A percentile compares a stretch with the other conserved stretches of the same genome.
Conservation (phyloP, 768 basidiomycete species). For the Tephrocybe rancida region DNA sequence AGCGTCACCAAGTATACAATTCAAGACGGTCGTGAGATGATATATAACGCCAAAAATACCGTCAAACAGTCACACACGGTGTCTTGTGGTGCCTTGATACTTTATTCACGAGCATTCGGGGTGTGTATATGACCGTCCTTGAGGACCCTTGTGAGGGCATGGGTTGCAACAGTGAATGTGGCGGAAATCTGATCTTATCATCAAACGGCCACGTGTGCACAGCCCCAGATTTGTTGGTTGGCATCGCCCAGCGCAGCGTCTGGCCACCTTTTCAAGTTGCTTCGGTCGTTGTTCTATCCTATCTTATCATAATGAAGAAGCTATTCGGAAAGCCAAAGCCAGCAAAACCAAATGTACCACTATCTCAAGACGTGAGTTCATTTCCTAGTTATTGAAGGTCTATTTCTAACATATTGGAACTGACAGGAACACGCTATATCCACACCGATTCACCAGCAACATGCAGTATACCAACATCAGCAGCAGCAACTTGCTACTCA, state of each 20-base stretch:
- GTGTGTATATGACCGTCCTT: too few species aligned
- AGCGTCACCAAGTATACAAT: too few species aligned
- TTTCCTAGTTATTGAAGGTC: neutral
- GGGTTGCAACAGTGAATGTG: too few species aligned
- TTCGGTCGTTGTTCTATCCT: neutral
- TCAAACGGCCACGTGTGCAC: constrained; percentile 5
- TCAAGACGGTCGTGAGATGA: too few species aligned
- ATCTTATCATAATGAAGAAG: constrained; percentile 6
- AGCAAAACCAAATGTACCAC: constrained; percentile 30
- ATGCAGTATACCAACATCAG: constrained; percentile 31
- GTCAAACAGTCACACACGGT: too few species aligned
- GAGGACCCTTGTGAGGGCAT: too few species aligned
- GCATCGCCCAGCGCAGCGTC: constrained; percentile 5
- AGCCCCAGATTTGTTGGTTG: constrained; percentile 12
- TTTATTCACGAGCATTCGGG: too few species aligned
- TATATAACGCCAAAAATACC: too few species aligned
- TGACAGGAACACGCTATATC: constrained; percentile 21
- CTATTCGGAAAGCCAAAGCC: constrained; percentile 37
- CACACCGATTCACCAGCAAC: constrained; percentile 42
- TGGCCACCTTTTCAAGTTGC: neutral
- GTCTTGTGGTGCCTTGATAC: too few species aligned
- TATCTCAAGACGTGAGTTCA: constrained; percentile 29
- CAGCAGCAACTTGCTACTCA: constrained; percentile 6
- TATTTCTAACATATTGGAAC: neutral
- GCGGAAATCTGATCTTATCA: constrained; percentile 3